Conservation (phyloP, 371 early-diverging fungal species). For the Sporodiniella umbellata region DNA sequence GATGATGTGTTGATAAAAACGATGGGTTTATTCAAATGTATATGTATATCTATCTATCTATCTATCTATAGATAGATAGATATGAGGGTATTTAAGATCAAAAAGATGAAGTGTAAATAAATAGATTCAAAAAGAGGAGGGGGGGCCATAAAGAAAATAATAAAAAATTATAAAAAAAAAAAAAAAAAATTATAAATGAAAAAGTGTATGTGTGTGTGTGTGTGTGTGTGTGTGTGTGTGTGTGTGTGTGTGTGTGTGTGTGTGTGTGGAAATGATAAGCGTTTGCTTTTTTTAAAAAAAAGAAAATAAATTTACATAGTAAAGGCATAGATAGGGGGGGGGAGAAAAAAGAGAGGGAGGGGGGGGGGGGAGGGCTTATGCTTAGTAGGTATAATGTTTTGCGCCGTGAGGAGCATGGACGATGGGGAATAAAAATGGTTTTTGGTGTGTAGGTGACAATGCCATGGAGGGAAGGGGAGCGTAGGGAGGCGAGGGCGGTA, state of each 20-base stretch:
- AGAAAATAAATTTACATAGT: too few relatives aligned
- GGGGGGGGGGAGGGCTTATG: not conserved
- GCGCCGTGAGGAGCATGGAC: not conserved
- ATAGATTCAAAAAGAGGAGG: too few relatives aligned
- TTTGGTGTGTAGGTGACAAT: not conserved
- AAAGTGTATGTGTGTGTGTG: not conserved
- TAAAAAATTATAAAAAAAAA: not conserved
- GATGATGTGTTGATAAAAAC: not conserved
- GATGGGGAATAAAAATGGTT: not conserved
- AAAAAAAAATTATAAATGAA: not conserved
- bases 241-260: too few relatives aligned
- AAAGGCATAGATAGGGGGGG: not conserved
- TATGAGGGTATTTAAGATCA: too few relatives aligned
- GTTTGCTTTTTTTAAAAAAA: too few relatives aligned
- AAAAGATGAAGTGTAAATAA: too few relatives aligned
- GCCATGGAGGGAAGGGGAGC: not conserved
- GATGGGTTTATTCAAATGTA: not conserved
- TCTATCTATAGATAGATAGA: too few relatives aligned
- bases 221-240: too few relatives aligned
- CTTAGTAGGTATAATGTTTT: not conserved
- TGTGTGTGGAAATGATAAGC: too few relatives aligned
- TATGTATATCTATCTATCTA: too few relatives aligned
- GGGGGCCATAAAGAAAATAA: too few relatives aligned
- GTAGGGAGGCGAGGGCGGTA: not conserved
- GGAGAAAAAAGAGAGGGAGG: not conserved